Percentiles rank a stretch among this genome's conserved stretches.
These are phyloP conservation scores for Macadamia tetraphylla DNA, from an alignment of 164 flowering plant species.

Conservation along the genomic window DNA sequence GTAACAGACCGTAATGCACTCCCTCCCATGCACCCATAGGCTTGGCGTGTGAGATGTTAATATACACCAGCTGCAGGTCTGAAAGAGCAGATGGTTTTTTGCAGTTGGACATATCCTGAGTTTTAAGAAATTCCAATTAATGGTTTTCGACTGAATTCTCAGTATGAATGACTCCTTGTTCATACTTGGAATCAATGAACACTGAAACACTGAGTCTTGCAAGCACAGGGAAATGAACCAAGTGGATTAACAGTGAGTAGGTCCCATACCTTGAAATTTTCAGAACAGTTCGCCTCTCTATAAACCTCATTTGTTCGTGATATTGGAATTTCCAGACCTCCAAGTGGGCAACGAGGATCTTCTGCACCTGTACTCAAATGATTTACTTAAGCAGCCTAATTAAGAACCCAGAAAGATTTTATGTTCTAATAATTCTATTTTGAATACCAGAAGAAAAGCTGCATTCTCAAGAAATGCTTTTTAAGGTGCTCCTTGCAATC, in stretches of 20 bases:
- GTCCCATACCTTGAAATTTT: slow-evolving; percentile 56
- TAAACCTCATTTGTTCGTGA: slow-evolving; percentile 43
- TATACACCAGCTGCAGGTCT: too few species aligned
- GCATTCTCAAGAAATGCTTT: neutral
- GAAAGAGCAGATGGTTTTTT: too few species aligned
- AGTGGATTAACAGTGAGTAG: neutral
- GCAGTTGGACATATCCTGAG: too few species aligned
- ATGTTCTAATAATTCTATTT: neutral
- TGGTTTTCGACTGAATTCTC: too few species aligned
- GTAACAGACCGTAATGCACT: too few species aligned
- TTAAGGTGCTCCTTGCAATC: neutral
- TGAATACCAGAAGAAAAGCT: neutral
- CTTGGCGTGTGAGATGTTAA: too few species aligned
- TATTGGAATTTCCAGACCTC: slow-evolving; percentile 49
- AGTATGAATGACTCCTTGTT: too few species aligned
- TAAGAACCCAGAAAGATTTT: neutral
- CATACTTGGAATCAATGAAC: too few species aligned
- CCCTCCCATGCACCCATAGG: too few species aligned
- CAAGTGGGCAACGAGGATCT: slow-evolving; percentile 87
- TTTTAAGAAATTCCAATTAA: too few species aligned
- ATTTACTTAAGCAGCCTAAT: neutral
- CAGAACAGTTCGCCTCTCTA: slow-evolving; percentile 34
- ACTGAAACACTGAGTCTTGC: too few species aligned
- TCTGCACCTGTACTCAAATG: slow-evolving; percentile 51
- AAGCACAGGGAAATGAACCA: too few species aligned